Evolutionary conservation across 495 filamentous ascomycete species (phyloP).

Genomic region (Daldinia concentrica): DNA sequence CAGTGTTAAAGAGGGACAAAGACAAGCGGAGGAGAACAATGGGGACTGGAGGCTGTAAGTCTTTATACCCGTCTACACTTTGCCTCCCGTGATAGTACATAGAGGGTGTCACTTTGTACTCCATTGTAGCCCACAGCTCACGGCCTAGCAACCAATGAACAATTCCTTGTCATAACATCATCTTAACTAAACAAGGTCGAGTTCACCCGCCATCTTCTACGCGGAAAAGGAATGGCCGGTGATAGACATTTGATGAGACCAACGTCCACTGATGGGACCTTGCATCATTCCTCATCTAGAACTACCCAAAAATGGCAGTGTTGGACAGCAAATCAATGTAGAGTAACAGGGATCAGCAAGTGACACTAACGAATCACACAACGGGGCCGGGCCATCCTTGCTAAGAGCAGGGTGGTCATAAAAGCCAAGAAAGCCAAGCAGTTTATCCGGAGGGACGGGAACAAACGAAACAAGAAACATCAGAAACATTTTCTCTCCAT

Average conservation of each 20-base stretch:
- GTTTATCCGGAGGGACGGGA: constrained; percentile 39
- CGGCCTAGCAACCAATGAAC: constrained; percentile 8
- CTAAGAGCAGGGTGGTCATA: constrained; percentile 16
- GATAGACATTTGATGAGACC: constrained; percentile 31
- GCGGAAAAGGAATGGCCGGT: constrained; percentile 31
- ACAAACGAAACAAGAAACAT: constrained; percentile 38
- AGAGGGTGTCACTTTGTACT: constrained; percentile 35
- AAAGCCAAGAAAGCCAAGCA: constrained; percentile 39
- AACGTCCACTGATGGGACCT: constrained; percentile 36
- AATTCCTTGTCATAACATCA: constrained; percentile 34
- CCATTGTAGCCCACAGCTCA: neutral
- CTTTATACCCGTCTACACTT: constrained; percentile 27
- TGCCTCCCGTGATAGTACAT: constrained; percentile 13
- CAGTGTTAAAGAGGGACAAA: constrained; percentile 24
- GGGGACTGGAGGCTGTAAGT: constrained; percentile 18
- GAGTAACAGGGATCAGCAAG: constrained; percentile 30
- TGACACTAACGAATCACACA: constrained; percentile 34
- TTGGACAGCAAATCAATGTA: constrained; percentile 37
- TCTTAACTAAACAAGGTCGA: constrained; percentile 11
- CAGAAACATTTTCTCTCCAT: constrained; percentile 13
- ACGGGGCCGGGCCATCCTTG: constrained; percentile 29
- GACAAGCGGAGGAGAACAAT: neutral
- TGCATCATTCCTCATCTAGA: constrained; percentile 42
- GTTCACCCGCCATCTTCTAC: constrained; percentile 22
- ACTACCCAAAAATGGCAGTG: constrained; percentile 26